Conservation (phyloP, 164 flowering plant genomes). For the Taxillus chinensis region DNA sequence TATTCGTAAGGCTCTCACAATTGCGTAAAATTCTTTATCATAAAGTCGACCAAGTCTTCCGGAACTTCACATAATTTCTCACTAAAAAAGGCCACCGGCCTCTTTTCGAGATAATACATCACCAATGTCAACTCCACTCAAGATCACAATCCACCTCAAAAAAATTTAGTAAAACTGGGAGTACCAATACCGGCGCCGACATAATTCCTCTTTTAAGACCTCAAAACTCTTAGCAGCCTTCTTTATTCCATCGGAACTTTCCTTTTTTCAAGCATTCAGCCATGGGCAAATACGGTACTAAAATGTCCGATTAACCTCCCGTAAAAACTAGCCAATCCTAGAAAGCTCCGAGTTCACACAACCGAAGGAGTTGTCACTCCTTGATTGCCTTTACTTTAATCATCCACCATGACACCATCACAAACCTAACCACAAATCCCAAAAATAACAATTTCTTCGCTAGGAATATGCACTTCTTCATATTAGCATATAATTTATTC, state of each 20-base stretch:
- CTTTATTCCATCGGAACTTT: constrained; percentile 2
- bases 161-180: constrained; percentile 4
- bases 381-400: too few relatives aligned
- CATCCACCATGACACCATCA: background rate
- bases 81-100: constrained; percentile 5
- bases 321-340: constrained; percentile 15
- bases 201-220: background rate
- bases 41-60: constrained; percentile 6
- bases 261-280: constrained; percentile 11
- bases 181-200: background rate
- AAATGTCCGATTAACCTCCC: constrained; percentile 5
- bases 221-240: constrained; percentile 4
- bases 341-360: constrained; percentile 7
- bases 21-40: background rate
- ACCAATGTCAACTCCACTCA: constrained; percentile 1
- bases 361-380: background rate
- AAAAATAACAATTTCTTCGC: constrained; percentile 9
- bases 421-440: constrained; percentile 3
- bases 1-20: constrained; percentile 4
- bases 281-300: constrained; percentile 6
- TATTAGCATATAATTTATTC: background rate
- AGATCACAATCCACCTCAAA: constrained; percentile 13
- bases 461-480: background rate
- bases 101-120: constrained; percentile 3
- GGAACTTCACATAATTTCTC: constrained; percentile 4